Conservation (phyloP, 441 rosid genomes). For the Pelargonium cotyledonis region DNA sequence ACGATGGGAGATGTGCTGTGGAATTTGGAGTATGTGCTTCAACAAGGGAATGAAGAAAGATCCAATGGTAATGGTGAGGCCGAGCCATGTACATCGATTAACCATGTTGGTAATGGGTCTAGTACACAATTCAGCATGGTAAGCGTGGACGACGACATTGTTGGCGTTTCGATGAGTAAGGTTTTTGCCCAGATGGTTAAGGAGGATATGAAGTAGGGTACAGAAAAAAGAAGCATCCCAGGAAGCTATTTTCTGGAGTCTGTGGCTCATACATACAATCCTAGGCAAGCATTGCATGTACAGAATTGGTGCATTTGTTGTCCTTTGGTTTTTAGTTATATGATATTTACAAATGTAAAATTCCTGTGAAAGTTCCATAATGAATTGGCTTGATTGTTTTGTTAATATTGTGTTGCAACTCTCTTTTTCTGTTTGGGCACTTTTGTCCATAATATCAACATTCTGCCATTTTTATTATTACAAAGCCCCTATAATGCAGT, state of each 20-base stretch:
- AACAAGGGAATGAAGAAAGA: constrained; percentile 44
- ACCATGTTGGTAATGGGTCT: constrained; percentile 19
- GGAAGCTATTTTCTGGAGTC: no score
- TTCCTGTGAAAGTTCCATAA: no score
- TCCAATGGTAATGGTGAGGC: constrained; percentile 12
- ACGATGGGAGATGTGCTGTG: background rate
- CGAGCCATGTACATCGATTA: constrained; percentile 1
- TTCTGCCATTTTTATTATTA: no score
- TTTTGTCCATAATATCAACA: no score
- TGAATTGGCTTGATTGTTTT: no score
- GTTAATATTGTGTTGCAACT: no score
- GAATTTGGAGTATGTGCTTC: constrained; percentile 25
- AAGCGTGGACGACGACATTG: constrained; percentile 36
- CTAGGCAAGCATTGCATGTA: background rate
- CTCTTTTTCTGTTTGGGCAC: no score
- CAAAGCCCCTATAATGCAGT: no score
- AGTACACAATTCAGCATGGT: constrained; percentile 32
- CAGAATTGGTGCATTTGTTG: no score
- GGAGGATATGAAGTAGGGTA: constrained; percentile 43
- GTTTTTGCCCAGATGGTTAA: constrained; percentile 74
- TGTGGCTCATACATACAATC: background rate
- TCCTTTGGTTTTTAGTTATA: no score
- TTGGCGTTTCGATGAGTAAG: constrained; percentile 61
- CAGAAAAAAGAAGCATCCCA: background rate
- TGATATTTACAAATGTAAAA: no score